Evolutionary conservation across 2,329 filamentous ascomycete genomes (phyloP), one percentile per base, ranked within the genome.

Genomic region (Fusarium sp.): DNA sequence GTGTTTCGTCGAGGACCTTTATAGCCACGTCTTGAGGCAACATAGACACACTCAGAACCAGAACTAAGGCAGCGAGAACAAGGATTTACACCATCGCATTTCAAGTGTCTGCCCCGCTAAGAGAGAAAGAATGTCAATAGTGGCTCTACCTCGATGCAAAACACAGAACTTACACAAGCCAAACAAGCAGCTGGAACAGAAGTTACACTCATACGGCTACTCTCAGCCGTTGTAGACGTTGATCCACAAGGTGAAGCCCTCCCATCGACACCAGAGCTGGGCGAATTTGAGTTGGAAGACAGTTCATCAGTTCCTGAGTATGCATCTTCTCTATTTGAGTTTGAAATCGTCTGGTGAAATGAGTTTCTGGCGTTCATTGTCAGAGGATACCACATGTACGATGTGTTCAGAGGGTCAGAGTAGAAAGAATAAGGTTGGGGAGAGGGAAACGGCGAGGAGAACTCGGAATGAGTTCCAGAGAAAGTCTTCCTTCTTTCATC

Each of bases 11-110:
- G 74, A 70, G 81, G 78, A 18, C 91, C 91, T 80, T 92, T 93
- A 83, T 93, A 93, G 35, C 93, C 93, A 68, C 93, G 88, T 46
- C 92, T 90, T 42, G 92, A 94, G 47, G 91, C 90, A 53, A 93
- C 89, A 79, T 94, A 94, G 76, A 90, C 83, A 80, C 93, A 95
- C 52, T 91, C 86, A 22, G 86, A 82, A 62, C 87, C 86, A 52
- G 87, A 86, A 55, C 84, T 81, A 27, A 83, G 82, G 80, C 93
- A 95, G 59, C 93, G 89, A 50, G 88, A 86, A 81, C 93, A 95
- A 17, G 93, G 92, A 36, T 82, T 90, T 41, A 84, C 82, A 33
- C 92, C 92, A 80, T 94, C 91, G 79, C 93, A 95, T 79, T 94
- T 95, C 53, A 94, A 86, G 80, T 95, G 93, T 77, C 93, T 90